Conservation (phyloP, 1,139 yeast species). For the Groenewaldozyma sp. region DNA sequence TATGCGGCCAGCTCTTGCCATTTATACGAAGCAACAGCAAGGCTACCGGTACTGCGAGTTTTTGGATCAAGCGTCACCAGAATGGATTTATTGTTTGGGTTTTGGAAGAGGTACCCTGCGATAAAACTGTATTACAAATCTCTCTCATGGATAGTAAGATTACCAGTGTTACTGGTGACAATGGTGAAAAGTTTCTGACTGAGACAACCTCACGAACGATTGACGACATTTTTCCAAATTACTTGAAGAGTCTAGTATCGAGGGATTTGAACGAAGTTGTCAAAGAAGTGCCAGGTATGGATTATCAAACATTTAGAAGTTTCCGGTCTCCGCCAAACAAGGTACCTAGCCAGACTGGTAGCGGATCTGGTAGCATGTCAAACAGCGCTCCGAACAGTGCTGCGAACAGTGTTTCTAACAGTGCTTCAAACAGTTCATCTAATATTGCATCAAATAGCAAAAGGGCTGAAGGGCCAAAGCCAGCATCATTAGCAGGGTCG, state of each 20-base stretch:
- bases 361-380: neutral
- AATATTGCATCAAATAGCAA: neutral
- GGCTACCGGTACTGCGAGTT: conserved; percentile 30
- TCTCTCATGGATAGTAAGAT: conserved; percentile 15
- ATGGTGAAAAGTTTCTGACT: neutral
- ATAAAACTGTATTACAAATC: conserved; percentile 55
- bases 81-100: conserved; percentile 68
- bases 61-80: conserved; percentile 73
- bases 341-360: neutral
- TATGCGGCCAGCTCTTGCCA: conserved; percentile 50
- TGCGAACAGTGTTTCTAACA: no score
- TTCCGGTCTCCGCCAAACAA: neutral
- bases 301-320: conserved; percentile 1
- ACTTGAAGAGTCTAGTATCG: neutral
- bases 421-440: neutral
- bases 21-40: conserved; percentile 38
- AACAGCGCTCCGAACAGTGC: no score
- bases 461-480: neutral
- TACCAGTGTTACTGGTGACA: conserved; percentile 1
- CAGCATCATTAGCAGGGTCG: no score
- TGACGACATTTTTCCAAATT: conserved; percentile 2
- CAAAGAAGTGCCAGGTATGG: conserved; percentile 2
- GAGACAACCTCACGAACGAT: neutral
- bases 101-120: conserved; percentile 82
- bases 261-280: neutral